These are phyloP conservation scores for Cystobasidium ongulense DNA, from an alignment of 768 basidiomycete genomes.

Conservation along the genomic window DNA sequence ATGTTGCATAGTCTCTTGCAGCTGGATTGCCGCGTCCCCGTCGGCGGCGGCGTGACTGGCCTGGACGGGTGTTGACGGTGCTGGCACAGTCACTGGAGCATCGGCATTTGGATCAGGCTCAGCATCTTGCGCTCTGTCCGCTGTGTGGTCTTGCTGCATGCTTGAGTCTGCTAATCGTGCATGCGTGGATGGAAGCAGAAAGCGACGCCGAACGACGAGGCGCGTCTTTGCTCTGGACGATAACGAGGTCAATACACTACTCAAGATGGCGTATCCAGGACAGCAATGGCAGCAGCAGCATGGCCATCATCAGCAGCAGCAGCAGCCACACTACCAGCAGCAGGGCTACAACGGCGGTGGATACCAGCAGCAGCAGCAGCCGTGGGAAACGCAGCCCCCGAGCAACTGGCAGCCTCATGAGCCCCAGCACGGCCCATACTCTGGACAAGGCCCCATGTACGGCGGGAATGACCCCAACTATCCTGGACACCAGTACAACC, in stretches of 20 bases:
- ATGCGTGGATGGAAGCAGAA: background rate
- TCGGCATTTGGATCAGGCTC: background rate
- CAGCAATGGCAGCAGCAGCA: constrained; percentile 25
- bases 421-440: background rate
- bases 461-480: constrained; percentile 3
- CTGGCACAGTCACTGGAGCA: background rate
- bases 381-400: background rate
- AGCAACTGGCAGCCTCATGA: background rate
- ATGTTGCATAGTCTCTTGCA: too few relatives aligned
- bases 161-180: background rate
- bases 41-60: too few relatives aligned
- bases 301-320: background rate
- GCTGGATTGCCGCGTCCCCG: too few relatives aligned
- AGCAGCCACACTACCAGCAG: background rate
- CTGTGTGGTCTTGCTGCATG: background rate
- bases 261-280: constrained; percentile 21
- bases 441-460: background rate
- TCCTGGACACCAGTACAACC: constrained; percentile 20
- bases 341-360: background rate
- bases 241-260: background rate
- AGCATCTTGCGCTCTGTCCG: too few relatives aligned
- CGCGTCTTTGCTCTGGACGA: background rate
- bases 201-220: too few relatives aligned
- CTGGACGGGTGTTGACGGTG: too few relatives aligned
- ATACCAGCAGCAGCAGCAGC: background rate